Evolutionary conservation across 768 basidiomycete genomes (phyloP).

Genomic region (Lactifluus subvellereus): DNA sequence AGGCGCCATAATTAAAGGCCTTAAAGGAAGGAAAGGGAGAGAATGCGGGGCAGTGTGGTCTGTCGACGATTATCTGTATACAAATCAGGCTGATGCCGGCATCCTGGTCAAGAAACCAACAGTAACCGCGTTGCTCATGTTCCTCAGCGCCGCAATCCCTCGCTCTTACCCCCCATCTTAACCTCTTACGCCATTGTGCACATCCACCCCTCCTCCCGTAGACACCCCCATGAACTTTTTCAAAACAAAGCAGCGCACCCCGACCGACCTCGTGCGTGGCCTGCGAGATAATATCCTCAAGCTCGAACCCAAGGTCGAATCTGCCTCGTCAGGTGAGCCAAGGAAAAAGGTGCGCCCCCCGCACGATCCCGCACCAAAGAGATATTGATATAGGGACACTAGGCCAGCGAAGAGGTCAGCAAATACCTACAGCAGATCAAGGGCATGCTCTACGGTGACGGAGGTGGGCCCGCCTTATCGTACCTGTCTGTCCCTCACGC

Average conservation of each 20-base stretch:
- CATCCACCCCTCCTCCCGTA: not conserved
- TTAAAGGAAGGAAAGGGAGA: not conserved
- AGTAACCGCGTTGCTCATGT: conserved; percentile 2
- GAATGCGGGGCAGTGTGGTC: not conserved
- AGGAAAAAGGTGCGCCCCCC: conserved; percentile 62
- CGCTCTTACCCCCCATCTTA: not conserved
- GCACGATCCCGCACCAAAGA: not conserved
- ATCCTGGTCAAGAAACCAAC: conserved; percentile 10
- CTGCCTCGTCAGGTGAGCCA: conserved; percentile 68
- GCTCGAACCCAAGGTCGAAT: conserved; percentile 75
- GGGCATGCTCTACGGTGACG: conserved; percentile 79
- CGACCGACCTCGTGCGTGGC: conserved; percentile 79
- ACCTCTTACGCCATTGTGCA: not conserved
- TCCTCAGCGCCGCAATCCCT: not conserved
- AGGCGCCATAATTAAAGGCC: not conserved
- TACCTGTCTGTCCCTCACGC: not conserved
- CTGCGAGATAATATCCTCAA: conserved; percentile 73
- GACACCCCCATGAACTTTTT: conserved; percentile 84
- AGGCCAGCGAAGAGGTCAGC: conserved; percentile 87
- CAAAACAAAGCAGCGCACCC: conserved; percentile 84
- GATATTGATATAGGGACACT: conserved; percentile 4
- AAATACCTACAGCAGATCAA: conserved; percentile 91
- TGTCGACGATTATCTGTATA: not conserved
- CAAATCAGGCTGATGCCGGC: conserved; percentile 23
- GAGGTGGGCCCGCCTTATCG: conserved; percentile 46